Evolutionary conservation across 768 basidiomycete species (phyloP).

Genomic region (Rhodosporidiobolus odoratus): DNA sequence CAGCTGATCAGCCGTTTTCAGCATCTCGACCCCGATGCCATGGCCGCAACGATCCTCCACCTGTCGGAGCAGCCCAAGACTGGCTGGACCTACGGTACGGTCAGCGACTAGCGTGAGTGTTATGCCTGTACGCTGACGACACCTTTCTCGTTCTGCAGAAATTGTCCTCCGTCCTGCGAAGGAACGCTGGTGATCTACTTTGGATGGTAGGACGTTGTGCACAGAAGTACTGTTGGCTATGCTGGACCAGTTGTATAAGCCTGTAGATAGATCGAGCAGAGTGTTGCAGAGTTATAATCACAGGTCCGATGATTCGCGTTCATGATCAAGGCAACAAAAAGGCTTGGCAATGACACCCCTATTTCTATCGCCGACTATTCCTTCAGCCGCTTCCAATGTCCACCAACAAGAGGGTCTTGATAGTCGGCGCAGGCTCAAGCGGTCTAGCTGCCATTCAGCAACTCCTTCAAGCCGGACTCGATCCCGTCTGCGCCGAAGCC

Average conservation of each 20-base stretch:
- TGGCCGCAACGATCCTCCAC: constrained; percentile 22
- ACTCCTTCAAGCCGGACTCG: constrained; percentile 13
- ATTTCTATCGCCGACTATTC: not conserved
- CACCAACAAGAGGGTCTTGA: not conserved
- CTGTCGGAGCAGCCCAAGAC: constrained; percentile 36
- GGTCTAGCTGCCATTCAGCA: constrained; percentile 21
- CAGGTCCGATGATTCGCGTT: too few species aligned
- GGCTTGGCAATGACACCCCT: too few species aligned
- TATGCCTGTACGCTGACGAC: not conserved
- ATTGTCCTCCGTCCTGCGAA: constrained; percentile 36
- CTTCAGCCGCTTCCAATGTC: too few species aligned
- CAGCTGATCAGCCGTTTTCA: not conserved
- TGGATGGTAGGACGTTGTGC: too few species aligned
- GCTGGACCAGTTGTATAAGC: too few species aligned
- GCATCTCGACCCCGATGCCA: constrained; percentile 31
- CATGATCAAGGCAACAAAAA: too few species aligned
- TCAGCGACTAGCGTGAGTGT: not conserved
- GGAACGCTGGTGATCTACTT: constrained; percentile 10
- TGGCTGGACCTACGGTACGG: constrained; percentile 38
- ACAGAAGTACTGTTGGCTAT: too few species aligned
- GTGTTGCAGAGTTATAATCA: too few species aligned
- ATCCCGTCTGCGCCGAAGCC: constrained; percentile 12
- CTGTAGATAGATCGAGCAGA: too few species aligned
- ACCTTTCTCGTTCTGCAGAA: not conserved
- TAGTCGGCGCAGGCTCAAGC: constrained; percentile 15